A percentile compares a stretch with the other conserved stretches of the same genome.
Evolutionary conservation across 1,284 basidiomycete genomes (phyloP).

Genomic region (Athelia psychrophila): DNA sequence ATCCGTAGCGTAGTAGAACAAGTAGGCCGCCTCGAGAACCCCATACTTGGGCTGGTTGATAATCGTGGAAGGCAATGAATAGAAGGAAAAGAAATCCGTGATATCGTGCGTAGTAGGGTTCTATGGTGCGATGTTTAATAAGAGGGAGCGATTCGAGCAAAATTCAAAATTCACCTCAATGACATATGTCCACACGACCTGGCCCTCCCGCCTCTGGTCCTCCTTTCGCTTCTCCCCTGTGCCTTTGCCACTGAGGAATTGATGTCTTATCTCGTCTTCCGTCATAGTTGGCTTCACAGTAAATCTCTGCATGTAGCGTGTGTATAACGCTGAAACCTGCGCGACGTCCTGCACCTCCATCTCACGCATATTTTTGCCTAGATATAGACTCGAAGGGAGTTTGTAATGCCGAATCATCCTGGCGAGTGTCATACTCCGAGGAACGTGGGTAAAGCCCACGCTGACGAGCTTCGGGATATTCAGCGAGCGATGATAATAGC

Average conservation of each 20-base stretch:
- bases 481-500: constrained; percentile 92
- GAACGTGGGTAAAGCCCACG: constrained; percentile 87
- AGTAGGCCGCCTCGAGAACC: constrained; percentile 83
- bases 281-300: constrained; percentile 80
- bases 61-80: constrained; percentile 91
- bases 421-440: constrained; percentile 82
- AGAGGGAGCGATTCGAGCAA: neutral
- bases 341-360: constrained; percentile 83
- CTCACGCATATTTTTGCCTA: constrained; percentile 73
- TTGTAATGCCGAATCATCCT: constrained; percentile 79
- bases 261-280: constrained; percentile 83
- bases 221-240: constrained; percentile 49
- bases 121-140: constrained; percentile 35
- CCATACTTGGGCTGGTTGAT: constrained; percentile 65
- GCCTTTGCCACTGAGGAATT: constrained; percentile 86
- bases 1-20: constrained; percentile 89
- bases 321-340: constrained; percentile 73
- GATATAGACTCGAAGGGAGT: constrained; percentile 50
- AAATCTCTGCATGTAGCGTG: constrained; percentile 84
- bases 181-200: constrained; percentile 97
- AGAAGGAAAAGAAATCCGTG: constrained; percentile 97
- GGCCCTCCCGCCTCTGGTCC: constrained; percentile 59
- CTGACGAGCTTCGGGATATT: constrained; percentile 94
- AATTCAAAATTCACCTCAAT: constrained; percentile 69
- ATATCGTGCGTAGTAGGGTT: constrained; percentile 80